A percentile compares a stretch with the other conserved stretches of the same genome.
These are phyloP conservation scores for Cryptococcus deneoformans DNA, from an alignment of 1,284 basidiomycete species.

Conservation along the genomic window DNA sequence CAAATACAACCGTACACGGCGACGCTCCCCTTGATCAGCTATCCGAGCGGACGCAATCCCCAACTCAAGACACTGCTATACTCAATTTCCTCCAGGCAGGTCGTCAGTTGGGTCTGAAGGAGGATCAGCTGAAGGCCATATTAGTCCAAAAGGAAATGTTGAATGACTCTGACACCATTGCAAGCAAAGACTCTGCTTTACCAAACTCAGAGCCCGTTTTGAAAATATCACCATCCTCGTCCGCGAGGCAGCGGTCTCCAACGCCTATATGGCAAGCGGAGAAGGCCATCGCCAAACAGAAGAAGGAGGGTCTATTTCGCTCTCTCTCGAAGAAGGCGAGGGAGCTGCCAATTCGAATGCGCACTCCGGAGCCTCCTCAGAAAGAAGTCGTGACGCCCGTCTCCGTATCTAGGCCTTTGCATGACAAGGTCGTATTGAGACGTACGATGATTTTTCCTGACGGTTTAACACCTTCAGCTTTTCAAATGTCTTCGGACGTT, in stretches of 20 bases:
- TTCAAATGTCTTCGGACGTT: neutral
- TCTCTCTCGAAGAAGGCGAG: conserved; percentile 23
- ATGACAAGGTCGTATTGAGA: conserved; percentile 24
- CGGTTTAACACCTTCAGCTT: conserved; percentile 12
- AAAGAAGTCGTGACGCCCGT: neutral
- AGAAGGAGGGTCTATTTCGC: conserved; percentile 22
- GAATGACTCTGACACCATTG: conserved; percentile 1
- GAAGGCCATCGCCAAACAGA: conserved; percentile 9
- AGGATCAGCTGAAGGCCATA: conserved; percentile 36
- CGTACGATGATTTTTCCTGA: conserved; percentile 34
- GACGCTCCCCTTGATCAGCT: neutral
- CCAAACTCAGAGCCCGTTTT: neutral
- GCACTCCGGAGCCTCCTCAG: neutral
- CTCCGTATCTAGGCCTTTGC: neutral
- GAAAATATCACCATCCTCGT: neutral
- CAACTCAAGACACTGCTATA: conserved; percentile 18
- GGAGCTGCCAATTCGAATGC: conserved; percentile 3
- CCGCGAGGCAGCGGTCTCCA: neutral
- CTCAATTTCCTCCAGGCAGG: conserved; percentile 40
- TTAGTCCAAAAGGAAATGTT: conserved; percentile 27
- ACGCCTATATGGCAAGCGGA: neutral
- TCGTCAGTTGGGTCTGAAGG: conserved; percentile 33
- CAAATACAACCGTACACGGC: conserved; percentile 13
- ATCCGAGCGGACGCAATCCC: neutral
- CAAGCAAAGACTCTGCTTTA: neutral